Conservation (phyloP, 2,329 filamentous ascomycete species). For the Neofusicoccum parvum region DNA sequence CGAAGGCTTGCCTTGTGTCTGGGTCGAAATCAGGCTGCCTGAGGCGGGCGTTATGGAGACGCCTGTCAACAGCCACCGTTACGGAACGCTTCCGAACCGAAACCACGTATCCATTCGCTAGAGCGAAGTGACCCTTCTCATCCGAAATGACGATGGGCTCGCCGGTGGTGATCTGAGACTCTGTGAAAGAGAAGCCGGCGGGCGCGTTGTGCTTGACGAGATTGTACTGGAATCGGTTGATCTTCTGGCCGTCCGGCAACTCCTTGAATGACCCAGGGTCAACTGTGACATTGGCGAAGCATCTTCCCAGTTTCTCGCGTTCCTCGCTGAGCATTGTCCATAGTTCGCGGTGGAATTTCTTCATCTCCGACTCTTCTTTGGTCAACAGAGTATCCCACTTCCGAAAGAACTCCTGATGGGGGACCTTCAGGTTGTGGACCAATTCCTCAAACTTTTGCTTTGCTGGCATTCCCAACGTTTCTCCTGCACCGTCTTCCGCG, state of each 20-base stretch:
- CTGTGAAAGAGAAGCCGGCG: conserved; percentile 77
- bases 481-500: conserved; percentile 78
- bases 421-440: conserved; percentile 73
- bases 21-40: conserved; percentile 76
- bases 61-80: conserved; percentile 85
- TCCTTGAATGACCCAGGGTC: conserved; percentile 74
- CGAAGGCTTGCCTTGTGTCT: conserved; percentile 78
- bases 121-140: conserved; percentile 89
- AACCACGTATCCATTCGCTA: conserved; percentile 89
- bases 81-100: conserved; percentile 75
- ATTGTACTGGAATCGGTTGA: conserved; percentile 87
- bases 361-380: conserved; percentile 88
- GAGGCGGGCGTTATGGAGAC: conserved; percentile 82
- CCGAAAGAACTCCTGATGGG: conserved; percentile 80
- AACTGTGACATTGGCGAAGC: conserved; percentile 85
- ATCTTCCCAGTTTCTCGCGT: conserved; percentile 83
- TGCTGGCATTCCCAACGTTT: conserved; percentile 78
- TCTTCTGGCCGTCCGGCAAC: conserved; percentile 71
- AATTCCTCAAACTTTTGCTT: conserved; percentile 80
- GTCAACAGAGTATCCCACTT: conserved; percentile 95
- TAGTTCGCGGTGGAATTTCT: conserved; percentile 83
- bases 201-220: conserved; percentile 70
- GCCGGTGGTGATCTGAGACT: conserved; percentile 83
- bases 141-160: conserved; percentile 97
- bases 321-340: conserved; percentile 95